phyloP scores from a whole-genome alignment of 1,139 yeast species.

The Neolecta irregularis region DNA sequence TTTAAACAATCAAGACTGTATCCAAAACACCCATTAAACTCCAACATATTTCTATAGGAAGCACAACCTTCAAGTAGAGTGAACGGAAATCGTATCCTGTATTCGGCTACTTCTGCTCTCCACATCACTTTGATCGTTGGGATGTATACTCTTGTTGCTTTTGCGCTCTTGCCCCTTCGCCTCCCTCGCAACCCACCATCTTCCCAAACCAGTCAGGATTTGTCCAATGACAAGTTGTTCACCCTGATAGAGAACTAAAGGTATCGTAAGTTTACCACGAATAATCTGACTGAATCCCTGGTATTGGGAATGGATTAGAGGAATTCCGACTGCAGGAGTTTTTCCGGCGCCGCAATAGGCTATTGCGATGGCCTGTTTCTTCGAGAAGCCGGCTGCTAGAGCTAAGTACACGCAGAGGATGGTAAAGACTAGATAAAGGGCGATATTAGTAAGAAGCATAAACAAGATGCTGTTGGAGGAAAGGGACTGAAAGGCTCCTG shows the following conservation, averaged over 20 bases:
- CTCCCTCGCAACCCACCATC: constrained; percentile 37
- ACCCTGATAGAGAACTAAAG: constrained; percentile 70
- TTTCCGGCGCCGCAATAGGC: constrained; percentile 87
- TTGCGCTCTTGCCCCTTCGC: constrained; percentile 3
- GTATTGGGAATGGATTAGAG: constrained; percentile 64
- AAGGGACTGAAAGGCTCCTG: constrained; percentile 59
- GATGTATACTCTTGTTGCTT: too few relatives aligned
- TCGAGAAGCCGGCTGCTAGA: constrained; percentile 46
- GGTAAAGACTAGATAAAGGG: constrained; percentile 62
- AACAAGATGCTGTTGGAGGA: constrained; percentile 54
- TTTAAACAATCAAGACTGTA: too few relatives aligned
- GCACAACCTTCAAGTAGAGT: too few relatives aligned
- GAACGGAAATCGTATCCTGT: too few relatives aligned
- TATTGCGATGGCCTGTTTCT: constrained; percentile 58
- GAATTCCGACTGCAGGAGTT: constrained; percentile 82
- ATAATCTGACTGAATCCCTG: constrained; percentile 45
- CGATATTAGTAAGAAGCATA: constrained; percentile 66
- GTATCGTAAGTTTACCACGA: constrained; percentile 54
- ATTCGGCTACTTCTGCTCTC: too few relatives aligned
- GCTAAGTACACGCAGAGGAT: constrained; percentile 41
- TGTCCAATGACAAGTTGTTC: constrained; percentile 74
- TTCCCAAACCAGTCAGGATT: constrained; percentile 47
- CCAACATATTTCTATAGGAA: too few relatives aligned
- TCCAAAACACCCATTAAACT: too few relatives aligned
- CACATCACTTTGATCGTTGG: too few relatives aligned